Conservation (phyloP, 192 early-diverging fungal genomes). For the Neocallimastix lanati region DNA sequence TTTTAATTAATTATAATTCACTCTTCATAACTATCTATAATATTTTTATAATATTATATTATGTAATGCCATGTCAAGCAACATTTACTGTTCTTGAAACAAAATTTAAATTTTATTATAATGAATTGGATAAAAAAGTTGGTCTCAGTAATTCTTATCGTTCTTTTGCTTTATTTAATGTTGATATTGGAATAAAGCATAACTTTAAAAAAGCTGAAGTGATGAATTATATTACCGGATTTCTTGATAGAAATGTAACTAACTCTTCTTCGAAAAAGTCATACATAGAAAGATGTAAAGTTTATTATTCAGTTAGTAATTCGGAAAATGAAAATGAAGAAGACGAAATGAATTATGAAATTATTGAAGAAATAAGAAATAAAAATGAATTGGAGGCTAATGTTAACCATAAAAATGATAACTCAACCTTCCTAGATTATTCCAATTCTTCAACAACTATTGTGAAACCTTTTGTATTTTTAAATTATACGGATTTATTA, state of each 20-base stretch:
- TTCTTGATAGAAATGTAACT: background rate
- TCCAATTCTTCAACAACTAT: background rate
- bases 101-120: background rate
- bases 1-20: too few relatives aligned
- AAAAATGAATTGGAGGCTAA: too few relatives aligned
- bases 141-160: background rate
- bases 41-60: background rate
- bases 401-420: too few relatives aligned
- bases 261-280: background rate
- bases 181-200: background rate
- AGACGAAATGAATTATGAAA: background rate
- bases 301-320: background rate
- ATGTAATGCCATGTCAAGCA: background rate
- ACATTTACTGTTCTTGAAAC: background rate
- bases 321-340: background rate
- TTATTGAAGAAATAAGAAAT: too few relatives aligned
- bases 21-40: too few relatives aligned
- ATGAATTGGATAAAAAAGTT: background rate
- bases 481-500: background rate
- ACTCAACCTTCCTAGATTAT: too few relatives aligned
- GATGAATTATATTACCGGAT: background rate
- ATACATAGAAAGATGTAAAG: background rate
- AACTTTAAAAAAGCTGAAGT: background rate
- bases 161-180: background rate
- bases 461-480: background rate